Base-by-base conservation (phyloP, 208 protist genomes). In the Leptomonas pyrrhocoris region DNA sequence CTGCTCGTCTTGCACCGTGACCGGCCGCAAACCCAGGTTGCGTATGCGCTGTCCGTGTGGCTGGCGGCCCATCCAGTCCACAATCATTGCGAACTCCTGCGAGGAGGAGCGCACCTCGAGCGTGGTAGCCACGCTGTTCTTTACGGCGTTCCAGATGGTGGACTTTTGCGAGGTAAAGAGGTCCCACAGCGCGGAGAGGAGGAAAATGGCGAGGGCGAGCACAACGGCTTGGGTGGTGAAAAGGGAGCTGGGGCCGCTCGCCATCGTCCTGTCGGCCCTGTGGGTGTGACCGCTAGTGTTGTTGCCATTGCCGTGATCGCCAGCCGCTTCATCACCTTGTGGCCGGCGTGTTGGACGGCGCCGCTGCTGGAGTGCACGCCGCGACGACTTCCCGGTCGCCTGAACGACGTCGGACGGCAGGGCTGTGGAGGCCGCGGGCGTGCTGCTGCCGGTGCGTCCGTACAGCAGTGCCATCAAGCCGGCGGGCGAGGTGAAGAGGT, bases 31-130 rank as follows among this genome's bases (percentile, higher is more conserved):
- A 4, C 88, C 78, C 18, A 96, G 61, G 69, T 94, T 96, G 40
- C 81, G 79, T 28, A 80, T 55, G 31, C 75, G 65, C 64, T 80
- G 73, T 40, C 85, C 85, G 19, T 79, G 64, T 31, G 88, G 88
- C 56, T 96, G 87, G 8, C 80, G 79, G 21, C 83, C 82, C 89
- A 96, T 93, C 89, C 92, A 96, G 45, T 96, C 88, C 76, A 96
- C 67, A 38, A 96, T 93, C 92, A 94, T 94, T 7, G 81, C 85
- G 62, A 86, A 96, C 81, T 96, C 88, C 49, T 88, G 79, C 63
- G 89, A 83, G 6, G 89, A 94, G 12, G 92, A 94, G 64, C 92
- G 92, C 19, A 96, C 88, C 63, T 96, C 88, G 57, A 96, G 80
- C 12, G 92, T 94, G 31, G 87, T 73, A 31, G 81, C 80, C 42